Percentiles rank a stretch among this genome's conserved stretches.
These are phyloP conservation scores for Monosporascus sp. DNA, from an alignment of 2,329 filamentous ascomycete species.

Conservation along the genomic window DNA sequence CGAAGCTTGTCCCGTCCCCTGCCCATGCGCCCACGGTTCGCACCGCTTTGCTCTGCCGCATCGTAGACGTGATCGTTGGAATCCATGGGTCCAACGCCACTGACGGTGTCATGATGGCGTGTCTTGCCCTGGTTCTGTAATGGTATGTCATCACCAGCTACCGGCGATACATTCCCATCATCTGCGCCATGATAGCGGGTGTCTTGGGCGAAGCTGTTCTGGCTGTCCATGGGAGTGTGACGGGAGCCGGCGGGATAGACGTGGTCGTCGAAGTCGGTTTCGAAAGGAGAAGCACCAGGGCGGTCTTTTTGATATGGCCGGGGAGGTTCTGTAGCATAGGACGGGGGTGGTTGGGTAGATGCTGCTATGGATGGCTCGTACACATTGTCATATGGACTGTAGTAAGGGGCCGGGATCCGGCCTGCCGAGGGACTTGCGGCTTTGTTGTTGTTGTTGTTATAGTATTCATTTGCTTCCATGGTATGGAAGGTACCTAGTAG, in stretches of 20 bases:
- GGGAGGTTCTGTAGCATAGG: constrained; percentile 29
- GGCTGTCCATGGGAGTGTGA: constrained; percentile 28
- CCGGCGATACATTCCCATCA: constrained; percentile 34
- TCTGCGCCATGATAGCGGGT: constrained; percentile 50
- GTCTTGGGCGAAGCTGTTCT: constrained; percentile 46
- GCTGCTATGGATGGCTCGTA: constrained; percentile 37
- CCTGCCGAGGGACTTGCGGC: not conserved
- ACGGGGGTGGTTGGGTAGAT: constrained; percentile 40
- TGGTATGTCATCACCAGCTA: constrained; percentile 50
- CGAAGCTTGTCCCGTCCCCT: constrained; percentile 43
- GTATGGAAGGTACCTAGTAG: constrained; percentile 14
- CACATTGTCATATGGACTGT: constrained; percentile 33
- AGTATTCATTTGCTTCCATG: constrained; percentile 66
- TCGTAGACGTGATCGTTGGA: constrained; percentile 60
- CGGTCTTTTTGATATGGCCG: constrained; percentile 20
- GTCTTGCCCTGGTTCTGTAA: constrained; percentile 46
- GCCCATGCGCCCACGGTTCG: constrained; percentile 23
- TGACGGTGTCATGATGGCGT: constrained; percentile 23
- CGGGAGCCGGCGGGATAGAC: constrained; percentile 52
- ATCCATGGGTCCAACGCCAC: constrained; percentile 20
- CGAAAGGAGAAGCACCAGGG: constrained; percentile 50
- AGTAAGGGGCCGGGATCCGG: constrained; percentile 16
- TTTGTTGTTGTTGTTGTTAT: constrained; percentile 35
- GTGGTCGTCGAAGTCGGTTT: constrained; percentile 63
- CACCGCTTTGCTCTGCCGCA: constrained; percentile 32